Percentiles rank a stretch among this genome's conserved stretches.
Evolutionary conservation across 805 yeast species (phyloP).

Genomic region (Yarrowia osloensis): DNA sequence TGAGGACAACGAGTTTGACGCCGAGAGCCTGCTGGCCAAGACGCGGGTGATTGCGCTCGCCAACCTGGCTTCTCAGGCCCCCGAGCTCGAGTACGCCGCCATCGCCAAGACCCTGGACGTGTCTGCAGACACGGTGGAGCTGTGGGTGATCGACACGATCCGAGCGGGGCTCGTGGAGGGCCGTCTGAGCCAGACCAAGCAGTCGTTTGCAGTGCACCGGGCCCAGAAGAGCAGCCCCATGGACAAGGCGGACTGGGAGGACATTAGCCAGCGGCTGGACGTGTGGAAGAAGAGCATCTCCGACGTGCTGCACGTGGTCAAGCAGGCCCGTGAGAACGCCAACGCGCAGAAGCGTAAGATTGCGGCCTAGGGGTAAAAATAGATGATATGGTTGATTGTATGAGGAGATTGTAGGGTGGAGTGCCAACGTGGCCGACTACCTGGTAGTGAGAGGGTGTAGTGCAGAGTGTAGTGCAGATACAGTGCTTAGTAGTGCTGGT

Average conservation of each 20-base stretch:
- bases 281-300: conserved; percentile 44
- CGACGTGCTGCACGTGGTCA: conserved; percentile 41
- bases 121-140: conserved; percentile 43
- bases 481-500: no score
- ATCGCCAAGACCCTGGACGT: conserved; percentile 43
- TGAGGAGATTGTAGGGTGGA: no score
- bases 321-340: conserved; percentile 39
- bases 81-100: conserved; percentile 40
- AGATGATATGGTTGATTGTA: neutral
- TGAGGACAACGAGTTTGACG: conserved; percentile 30
- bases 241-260: conserved; percentile 45
- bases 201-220: conserved; percentile 44
- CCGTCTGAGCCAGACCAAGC: conserved; percentile 46
- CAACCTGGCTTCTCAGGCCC: conserved; percentile 35
- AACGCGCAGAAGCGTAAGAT: conserved; percentile 32
- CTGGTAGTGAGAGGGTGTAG: no score
- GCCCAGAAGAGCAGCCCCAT: conserved; percentile 44
- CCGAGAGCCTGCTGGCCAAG: conserved; percentile 36
- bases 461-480: no score
- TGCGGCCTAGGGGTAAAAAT: conserved; percentile 3
- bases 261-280: conserved; percentile 41
- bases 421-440: no score
- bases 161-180: conserved; percentile 48
- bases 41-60: conserved; percentile 41
- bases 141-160: conserved; percentile 47